Base-by-base conservation (phyloP, 306 rosid genomes). In the Sicyos edulis region DNA sequence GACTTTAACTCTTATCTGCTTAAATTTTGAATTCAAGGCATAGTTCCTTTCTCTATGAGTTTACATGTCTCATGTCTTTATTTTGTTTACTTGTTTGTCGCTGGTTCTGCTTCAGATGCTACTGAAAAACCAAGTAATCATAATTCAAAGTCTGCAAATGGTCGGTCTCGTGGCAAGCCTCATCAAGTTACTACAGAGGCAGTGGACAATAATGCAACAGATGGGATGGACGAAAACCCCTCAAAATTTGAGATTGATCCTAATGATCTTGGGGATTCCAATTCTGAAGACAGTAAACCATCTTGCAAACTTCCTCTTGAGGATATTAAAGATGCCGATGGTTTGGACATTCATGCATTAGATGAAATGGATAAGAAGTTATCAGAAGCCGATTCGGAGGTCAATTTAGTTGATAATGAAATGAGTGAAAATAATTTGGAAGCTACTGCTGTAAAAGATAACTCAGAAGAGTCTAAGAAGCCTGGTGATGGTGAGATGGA, bases 331-430 rank as follows among this genome's bases (percentile, higher is more conserved):
- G 79, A 80, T 75, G 67, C 74, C 47, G 83, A 63, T 54, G 81
- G 70, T 29, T 73, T 51, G 37, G 82, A 79, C 73, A 71, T 44
- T 74, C 60, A 53, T 81, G 74, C 82, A 53, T 76, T 70, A 20
- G 92, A 86, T 78, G 78, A 68, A 71, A 64, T 80, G 54, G 73
- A 70, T 58, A 86, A 80, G 47, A 7, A 80, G 51, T 45, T 66
- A 53, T 60, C 83, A 15, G 79, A 77, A 76, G 85, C 79, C 9
- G 91, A 73, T 82, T 66, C 77, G 54, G 95, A 82, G 79, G 88
- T 60, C 61, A 84, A 83, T 78, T 63, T 76, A 80, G 58, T 69
- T 34, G 89, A 83, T 65, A 59, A 75, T 65, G 84, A 86, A 77
- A 67, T 74, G 19, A 81, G 60, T 73, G 78, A 60, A 14, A 80